Conservation (phyloP, 768 basidiomycete genomes). For the Hypholoma sublateritium region DNA sequence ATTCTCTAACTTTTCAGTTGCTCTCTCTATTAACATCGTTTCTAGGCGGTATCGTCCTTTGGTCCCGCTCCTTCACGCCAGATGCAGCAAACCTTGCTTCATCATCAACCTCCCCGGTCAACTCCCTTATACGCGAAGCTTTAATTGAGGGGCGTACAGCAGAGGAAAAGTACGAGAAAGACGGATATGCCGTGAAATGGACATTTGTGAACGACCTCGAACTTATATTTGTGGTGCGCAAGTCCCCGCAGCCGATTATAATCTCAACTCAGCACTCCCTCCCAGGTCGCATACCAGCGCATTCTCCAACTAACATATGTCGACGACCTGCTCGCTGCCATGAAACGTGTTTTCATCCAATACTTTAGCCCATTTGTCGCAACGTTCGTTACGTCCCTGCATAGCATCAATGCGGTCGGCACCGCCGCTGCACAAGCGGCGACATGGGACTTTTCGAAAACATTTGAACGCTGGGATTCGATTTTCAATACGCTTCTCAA, state of each 20-base stretch:
- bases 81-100: constrained; percentile 68
- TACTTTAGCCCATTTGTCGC: constrained; percentile 83
- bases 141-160: constrained; percentile 87
- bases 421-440: constrained; percentile 35
- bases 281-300: constrained; percentile 92
- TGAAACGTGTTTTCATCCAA: constrained; percentile 85
- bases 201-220: constrained; percentile 94
- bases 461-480: constrained; percentile 79
- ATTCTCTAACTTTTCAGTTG: background rate
- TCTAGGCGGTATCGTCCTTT: constrained; percentile 87
- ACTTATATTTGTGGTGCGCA: constrained; percentile 90
- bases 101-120: constrained; percentile 79
- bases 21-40: constrained; percentile 7
- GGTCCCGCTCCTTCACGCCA: constrained; percentile 94
- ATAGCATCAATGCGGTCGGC: constrained; percentile 54
- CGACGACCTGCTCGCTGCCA: constrained; percentile 77
- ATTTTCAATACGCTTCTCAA: constrained; percentile 76
- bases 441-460: constrained; percentile 68
- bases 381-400: constrained; percentile 81
- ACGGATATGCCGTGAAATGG: constrained; percentile 94
- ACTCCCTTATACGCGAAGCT: constrained; percentile 85
- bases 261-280: background rate
- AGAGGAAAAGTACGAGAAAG: constrained; percentile 87
- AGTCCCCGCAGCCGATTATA: background rate
- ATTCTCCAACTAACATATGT: constrained; percentile 94